A percentile compares a stretch with the other conserved stretches of the same genome.
These are phyloP conservation scores for Plasmodium sp. DNA, from an alignment of 169 alveolate species.

Conservation along the genomic window DNA sequence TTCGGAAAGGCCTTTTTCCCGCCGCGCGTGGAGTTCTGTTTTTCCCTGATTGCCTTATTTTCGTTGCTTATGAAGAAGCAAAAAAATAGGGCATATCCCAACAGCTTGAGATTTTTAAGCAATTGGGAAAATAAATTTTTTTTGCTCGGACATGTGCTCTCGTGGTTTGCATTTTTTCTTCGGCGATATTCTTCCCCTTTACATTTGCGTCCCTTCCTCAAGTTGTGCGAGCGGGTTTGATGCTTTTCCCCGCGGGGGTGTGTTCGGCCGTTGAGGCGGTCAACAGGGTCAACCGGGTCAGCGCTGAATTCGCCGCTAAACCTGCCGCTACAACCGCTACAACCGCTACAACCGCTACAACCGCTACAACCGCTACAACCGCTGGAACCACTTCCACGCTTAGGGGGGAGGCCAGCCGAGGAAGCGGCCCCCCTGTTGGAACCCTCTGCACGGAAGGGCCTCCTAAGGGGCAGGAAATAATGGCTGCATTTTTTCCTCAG, in stretches of 20 bases:
- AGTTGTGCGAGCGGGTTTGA: neutral
- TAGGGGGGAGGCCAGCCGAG: neutral
- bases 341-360: too few relatives aligned
- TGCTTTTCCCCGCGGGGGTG: neutral
- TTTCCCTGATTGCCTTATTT: conserved; percentile 19
- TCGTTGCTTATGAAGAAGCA: conserved; percentile 24
- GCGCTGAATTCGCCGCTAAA: neutral
- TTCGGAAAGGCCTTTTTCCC: neutral
- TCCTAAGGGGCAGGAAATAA: neutral
- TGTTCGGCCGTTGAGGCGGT: neutral
- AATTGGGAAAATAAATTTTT: neutral
- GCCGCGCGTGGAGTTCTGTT: neutral
- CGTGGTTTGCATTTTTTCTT: neutral
- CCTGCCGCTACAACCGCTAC: too few relatives aligned
- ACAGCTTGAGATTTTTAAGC: conserved; percentile 11
- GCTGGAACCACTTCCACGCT: neutral
- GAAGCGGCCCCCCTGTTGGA: neutral
- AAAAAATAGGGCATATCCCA: conserved; percentile 55
- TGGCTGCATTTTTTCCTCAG: neutral
- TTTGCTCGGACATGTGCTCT: neutral
- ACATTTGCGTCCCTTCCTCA: neutral
- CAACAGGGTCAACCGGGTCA: neutral
- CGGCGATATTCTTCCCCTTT: neutral
- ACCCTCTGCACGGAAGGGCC: neutral
- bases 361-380: neutral